Evolutionary conservation across 805 yeast genomes (phyloP).

Genomic region (Suhomyces xylopsoci): DNA sequence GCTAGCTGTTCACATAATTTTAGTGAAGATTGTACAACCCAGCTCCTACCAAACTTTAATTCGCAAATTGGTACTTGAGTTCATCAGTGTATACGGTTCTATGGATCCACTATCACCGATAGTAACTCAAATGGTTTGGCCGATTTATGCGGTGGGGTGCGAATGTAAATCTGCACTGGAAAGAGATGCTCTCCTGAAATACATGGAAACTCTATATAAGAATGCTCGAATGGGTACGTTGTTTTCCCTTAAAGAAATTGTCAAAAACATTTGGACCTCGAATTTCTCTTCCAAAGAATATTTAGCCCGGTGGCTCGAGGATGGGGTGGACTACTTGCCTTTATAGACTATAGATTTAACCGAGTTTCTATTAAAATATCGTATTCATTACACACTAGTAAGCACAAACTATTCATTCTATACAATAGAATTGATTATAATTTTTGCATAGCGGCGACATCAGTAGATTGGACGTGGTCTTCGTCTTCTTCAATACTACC

Average conservation of each 20-base stretch:
- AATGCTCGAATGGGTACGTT: constrained; percentile 57
- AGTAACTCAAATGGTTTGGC: constrained; percentile 65
- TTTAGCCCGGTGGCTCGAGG: constrained; percentile 45
- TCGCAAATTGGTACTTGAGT: constrained; percentile 40
- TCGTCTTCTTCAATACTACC: constrained; percentile 80
- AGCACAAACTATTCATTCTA: constrained; percentile 12
- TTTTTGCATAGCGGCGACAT: constrained; percentile 97
- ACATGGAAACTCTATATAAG: constrained; percentile 41
- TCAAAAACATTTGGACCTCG: constrained; percentile 46
- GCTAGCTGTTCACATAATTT: constrained; percentile 30
- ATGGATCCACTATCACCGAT: constrained; percentile 46
- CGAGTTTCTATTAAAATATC: constrained; percentile 4
- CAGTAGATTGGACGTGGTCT: constrained; percentile 99
- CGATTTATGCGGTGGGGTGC: constrained; percentile 49
- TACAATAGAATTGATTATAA: constrained; percentile 52
- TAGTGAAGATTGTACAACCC: constrained; percentile 28
- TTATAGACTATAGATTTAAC: constrained; percentile 11
- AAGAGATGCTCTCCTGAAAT: constrained; percentile 23
- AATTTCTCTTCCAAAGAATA: constrained; percentile 43
- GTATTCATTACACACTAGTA: constrained; percentile 8
- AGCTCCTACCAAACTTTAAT: constrained; percentile 23
- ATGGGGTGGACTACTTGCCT: constrained; percentile 52
- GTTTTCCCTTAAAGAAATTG: constrained; percentile 39
- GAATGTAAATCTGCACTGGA: constrained; percentile 37
- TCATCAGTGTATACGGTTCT: constrained; percentile 44